Base-by-base conservation (phyloP, 371 early-diverging fungal genomes). In the Coemansia sp. region DNA sequence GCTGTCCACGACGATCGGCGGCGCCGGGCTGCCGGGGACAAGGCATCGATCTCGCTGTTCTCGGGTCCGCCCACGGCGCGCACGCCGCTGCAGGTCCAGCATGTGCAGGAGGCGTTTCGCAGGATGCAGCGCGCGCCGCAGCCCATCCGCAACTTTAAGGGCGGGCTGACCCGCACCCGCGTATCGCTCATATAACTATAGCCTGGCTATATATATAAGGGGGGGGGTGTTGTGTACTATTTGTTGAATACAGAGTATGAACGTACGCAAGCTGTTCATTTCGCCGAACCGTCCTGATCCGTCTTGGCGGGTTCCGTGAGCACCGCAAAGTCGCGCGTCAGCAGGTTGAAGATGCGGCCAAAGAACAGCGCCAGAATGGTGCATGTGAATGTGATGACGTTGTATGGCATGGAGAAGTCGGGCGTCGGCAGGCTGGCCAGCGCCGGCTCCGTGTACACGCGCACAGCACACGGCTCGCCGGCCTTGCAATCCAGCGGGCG, bases 341-440 rank as follows among this genome's bases (percentile, higher is more conserved):
- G 71, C 57, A 93, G 65, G 65, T 95, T 95, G 75, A 94, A 95
- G 31, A 93, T 74, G 6, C 91, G 86, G 4, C 99, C 99, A 88
- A 95, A 98, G 80, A 90, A 96, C 41, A 97, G 78, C 0, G 95
- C 96, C 69, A 97, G 84, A 30, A 95, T 86, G 0, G 99, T 98
- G 66, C 94, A 95, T 1, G 97, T 93, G 74, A 97, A 81, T 0
- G 98, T 95, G 57, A 97, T 94, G 49, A 97, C 98, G 79, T 98
- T 98, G 78, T 97, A 98, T 0, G 97, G 97, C 99, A 98, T 98
- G 57, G 90, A 90, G 63, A 98, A 98, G 62, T 98, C 99, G 2
- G 99, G 97, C 9, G 94, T 93, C 5, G 97, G 95, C 52, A 95
- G 82, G 47, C 86, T 88, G 38, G 95, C 85, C 47, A 95, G 80